Conservation (phyloP, 2,329 filamentous ascomycete species). For the Colletotrichum shisoi region DNA sequence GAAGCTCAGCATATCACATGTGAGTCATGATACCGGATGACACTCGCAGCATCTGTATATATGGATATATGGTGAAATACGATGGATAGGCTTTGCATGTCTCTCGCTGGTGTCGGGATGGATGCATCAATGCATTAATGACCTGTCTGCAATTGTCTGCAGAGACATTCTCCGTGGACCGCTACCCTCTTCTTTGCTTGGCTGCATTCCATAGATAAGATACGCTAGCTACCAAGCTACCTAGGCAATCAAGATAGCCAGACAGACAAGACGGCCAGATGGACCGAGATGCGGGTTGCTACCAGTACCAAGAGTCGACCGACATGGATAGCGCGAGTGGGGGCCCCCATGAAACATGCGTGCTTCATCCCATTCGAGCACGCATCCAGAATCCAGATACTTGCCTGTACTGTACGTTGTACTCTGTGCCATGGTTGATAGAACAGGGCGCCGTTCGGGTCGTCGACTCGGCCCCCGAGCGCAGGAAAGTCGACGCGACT, state of each 20-base stretch:
- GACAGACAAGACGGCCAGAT: background rate
- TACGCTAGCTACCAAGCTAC: background rate
- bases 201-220: conserved; percentile 2
- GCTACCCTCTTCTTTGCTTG: background rate
- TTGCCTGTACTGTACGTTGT: background rate
- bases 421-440: conserved; percentile 12
- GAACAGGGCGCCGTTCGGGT: background rate
- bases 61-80: no score
- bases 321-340: conserved; percentile 15
- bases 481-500: conserved; percentile 2
- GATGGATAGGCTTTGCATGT: background rate
- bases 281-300: conserved; percentile 18
- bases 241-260: background rate
- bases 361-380: conserved; percentile 31
- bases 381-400: background rate
- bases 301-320: conserved; percentile 7
- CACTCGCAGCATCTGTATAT: no score
- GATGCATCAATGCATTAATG: background rate
- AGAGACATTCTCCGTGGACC: conserved; percentile 5
- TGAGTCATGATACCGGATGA: background rate
- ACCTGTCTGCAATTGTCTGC: background rate
- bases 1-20: conserved; percentile 4
- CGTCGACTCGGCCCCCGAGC: conserved; percentile 5
- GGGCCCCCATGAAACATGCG: conserved; percentile 28
- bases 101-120: no score